Percentiles rank a stretch among this genome's conserved stretches.
These are phyloP conservation scores for Daldinia bambusicola DNA, from an alignment of 495 filamentous ascomycete genomes.

Conservation along the genomic window DNA sequence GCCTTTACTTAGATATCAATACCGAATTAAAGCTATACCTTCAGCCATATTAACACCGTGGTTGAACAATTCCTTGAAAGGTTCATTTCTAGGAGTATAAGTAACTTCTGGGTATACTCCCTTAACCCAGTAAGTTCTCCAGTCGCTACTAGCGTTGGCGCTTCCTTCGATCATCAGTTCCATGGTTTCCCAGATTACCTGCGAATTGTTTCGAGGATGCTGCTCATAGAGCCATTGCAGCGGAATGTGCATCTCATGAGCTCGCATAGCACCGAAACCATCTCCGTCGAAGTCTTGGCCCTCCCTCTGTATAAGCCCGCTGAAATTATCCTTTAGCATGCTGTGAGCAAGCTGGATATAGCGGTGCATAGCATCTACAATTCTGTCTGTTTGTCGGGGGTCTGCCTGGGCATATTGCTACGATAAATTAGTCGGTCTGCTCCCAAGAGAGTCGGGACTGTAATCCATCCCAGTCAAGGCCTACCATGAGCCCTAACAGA, in stretches of 20 bases:
- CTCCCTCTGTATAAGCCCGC: constrained; percentile 57
- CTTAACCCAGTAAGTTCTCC: constrained; percentile 46
- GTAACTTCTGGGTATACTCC: constrained; percentile 48
- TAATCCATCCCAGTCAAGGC: neutral
- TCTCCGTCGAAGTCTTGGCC: constrained; percentile 53
- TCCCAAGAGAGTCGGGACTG: neutral
- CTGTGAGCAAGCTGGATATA: constrained; percentile 55
- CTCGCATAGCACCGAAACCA: constrained; percentile 59
- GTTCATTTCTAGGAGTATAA: constrained; percentile 39
- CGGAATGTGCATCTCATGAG: constrained; percentile 62
- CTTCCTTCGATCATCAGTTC: constrained; percentile 50
- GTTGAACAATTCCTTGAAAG: constrained; percentile 42
- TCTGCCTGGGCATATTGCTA: constrained; percentile 66
- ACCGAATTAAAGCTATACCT: constrained; percentile 33
- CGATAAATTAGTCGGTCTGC: constrained; percentile 44
- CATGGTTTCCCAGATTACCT: constrained; percentile 50
- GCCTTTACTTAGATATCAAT: constrained; percentile 5
- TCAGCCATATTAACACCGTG: constrained; percentile 49
- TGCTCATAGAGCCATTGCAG: constrained; percentile 69
- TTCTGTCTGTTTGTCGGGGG: constrained; percentile 47
- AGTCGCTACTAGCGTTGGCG: constrained; percentile 52
- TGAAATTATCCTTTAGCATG: constrained; percentile 65
- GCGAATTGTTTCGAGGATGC: constrained; percentile 46
- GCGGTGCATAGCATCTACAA: constrained; percentile 53
- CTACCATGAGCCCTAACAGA: constrained; percentile 62